Conservation (phyloP, 2,329 filamentous ascomycete genomes). For the Xylaria sp. region DNA sequence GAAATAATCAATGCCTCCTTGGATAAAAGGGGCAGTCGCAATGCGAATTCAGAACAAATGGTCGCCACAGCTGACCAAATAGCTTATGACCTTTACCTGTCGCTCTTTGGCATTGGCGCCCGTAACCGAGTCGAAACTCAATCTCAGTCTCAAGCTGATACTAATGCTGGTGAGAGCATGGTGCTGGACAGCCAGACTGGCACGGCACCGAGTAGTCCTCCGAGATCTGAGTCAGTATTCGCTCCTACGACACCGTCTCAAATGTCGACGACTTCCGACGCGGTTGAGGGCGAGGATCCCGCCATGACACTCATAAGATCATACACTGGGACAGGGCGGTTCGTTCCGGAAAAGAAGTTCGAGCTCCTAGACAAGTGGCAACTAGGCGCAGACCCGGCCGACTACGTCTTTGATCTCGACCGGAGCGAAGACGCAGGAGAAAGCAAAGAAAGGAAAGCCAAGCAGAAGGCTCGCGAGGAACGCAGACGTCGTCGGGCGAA, state of each 20-base stretch:
- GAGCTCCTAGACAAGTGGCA: conserved; percentile 30
- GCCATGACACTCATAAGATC: conserved; percentile 29
- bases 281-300: conserved; percentile 23
- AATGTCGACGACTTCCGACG: conserved; percentile 13
- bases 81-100: conserved; percentile 30
- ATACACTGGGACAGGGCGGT: conserved; percentile 30
- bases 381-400: conserved; percentile 22
- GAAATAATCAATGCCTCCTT: conserved; percentile 10
- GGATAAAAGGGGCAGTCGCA: background rate
- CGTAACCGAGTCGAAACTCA: conserved; percentile 11
- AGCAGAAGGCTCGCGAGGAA: conserved; percentile 25
- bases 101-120: conserved; percentile 24
- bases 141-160: conserved; percentile 5
- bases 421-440: conserved; percentile 25
- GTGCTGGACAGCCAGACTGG: conserved; percentile 25
- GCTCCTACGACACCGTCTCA: conserved; percentile 17
- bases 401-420: conserved; percentile 31
- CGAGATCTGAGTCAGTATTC: conserved; percentile 20
- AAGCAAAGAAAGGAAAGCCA: conserved; percentile 25
- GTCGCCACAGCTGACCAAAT: conserved; percentile 22
- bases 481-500: conserved; percentile 31
- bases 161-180: conserved; percentile 21
- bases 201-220: conserved; percentile 21
- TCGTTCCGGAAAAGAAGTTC: conserved; percentile 21
- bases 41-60: conserved; percentile 9